Conservation (phyloP, 192 early-diverging fungal species). For the Bifiguratus adelaidae region DNA sequence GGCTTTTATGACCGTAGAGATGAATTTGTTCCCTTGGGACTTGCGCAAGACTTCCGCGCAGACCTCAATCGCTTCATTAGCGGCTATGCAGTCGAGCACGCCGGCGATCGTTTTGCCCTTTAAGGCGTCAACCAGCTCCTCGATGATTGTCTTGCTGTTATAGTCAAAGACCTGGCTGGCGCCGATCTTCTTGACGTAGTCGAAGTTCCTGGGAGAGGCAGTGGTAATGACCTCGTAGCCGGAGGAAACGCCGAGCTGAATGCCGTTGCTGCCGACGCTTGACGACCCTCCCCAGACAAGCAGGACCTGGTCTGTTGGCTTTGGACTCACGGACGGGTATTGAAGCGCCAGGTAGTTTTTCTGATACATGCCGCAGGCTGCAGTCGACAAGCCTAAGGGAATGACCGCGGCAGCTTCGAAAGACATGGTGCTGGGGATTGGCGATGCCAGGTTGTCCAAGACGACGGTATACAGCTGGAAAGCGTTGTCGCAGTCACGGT, state of each 20-base stretch:
- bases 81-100: no score
- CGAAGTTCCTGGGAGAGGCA: slow-evolving; percentile 28
- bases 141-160: no score
- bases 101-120: background rate
- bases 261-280: slow-evolving; percentile 41
- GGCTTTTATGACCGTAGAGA: background rate
- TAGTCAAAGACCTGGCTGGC: slow-evolving; percentile 36
- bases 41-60: background rate
- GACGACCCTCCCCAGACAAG: slow-evolving; percentile 44
- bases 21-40: background rate
- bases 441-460: background rate
- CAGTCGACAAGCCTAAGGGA: slow-evolving; percentile 40
- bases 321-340: background rate
- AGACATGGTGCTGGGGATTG: slow-evolving; percentile 4
- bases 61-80: background rate
- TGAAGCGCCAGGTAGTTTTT: slow-evolving; percentile 4
- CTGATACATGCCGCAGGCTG: slow-evolving; percentile 26
- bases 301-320: slow-evolving; percentile 11
- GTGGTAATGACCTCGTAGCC: slow-evolving; percentile 35
- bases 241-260: slow-evolving; percentile 13
- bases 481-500: slow-evolving; percentile 4
- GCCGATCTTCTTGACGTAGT: slow-evolving; percentile 26
- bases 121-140: background rate
- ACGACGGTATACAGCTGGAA: background rate
- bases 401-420: slow-evolving; percentile 34